A percentile compares a stretch with the other conserved stretches of the same genome.
Conservation (phyloP, 371 early-diverging fungal species). For the Smittium mucronatum region DNA sequence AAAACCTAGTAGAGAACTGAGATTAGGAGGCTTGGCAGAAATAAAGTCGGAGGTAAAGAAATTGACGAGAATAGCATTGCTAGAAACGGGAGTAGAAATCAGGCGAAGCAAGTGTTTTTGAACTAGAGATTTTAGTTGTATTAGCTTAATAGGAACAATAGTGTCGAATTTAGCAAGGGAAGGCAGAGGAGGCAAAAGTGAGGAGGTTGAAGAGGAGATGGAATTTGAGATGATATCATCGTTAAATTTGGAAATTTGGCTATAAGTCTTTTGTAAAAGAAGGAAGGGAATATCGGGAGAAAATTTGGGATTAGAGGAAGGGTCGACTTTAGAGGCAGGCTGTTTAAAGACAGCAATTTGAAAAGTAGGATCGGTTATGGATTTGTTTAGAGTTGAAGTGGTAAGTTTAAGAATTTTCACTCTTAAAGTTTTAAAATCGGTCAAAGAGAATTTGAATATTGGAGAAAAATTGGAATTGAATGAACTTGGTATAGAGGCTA, state of each 20-base stretch:
- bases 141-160: neutral
- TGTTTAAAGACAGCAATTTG: neutral
- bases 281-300: neutral
- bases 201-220: neutral
- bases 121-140: neutral
- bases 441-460: neutral
- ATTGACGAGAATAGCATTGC: neutral
- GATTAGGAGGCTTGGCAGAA: neutral
- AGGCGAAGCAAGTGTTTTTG: neutral
- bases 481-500: neutral
- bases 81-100: neutral
- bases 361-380: neutral
- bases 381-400: neutral
- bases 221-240: neutral
- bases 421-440: neutral
- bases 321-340: neutral
- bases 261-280: neutral
- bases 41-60: neutral
- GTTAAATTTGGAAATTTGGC: neutral
- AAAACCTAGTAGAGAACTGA: conserved; percentile 26
- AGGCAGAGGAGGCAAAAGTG: neutral
- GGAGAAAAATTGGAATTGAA: neutral
- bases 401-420: neutral
- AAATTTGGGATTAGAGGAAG: too few relatives aligned
- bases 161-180: neutral